Base-by-base conservation (phyloP, 2,329 filamentous ascomycete species). In the Fusarium buxicola region DNA sequence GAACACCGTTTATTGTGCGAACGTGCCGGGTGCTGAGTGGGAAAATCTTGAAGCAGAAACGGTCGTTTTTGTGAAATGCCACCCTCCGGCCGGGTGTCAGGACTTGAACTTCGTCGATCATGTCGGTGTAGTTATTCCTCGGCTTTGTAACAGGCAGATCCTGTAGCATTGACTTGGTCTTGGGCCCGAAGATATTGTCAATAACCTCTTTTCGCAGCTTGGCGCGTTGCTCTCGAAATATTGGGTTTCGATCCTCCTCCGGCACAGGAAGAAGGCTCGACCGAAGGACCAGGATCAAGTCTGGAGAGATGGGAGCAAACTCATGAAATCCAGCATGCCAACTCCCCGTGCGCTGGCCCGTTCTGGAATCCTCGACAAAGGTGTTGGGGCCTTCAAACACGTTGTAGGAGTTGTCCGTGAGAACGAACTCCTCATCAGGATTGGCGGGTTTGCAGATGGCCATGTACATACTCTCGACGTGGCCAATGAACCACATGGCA, bases 241-340 rank as follows among this genome's bases (percentile, higher is more conserved):
- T 2, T 9, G 46, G 58, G 35, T 60, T 30, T 1, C 11, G 18
- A 27, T 72, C 69, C 41, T 73, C 71, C 32, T 63, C 60, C 5
- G 66, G 63, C 5, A 60, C 28, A 0, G 71, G 69, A 9, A 73
- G 45, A 0, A 59, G 1, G 16, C 15, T 31, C 18, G 49, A 65
- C 7, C 72, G 65, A 12, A 74, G 38, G 2, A 74, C 58, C 16
- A 74, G 57, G 60, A 74, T 73, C 16, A 74, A 31, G 12, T 64
- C 65, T 1, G 70, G 72, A 1, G 72, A 66, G 3, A 74, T 40
- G 1, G 72, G 70, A 2, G 72, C 69, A 35, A 74, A 74, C n/a
- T 73, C 69, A 27, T 74, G 72, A 27, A 73, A 66, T 7, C 15
- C 46, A 4, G 49, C 53, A 48, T 65, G 61, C 8, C 1, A 9